Conservation (phyloP, 345 rosid genomes). For the Arabidopsis suecica region DNA sequence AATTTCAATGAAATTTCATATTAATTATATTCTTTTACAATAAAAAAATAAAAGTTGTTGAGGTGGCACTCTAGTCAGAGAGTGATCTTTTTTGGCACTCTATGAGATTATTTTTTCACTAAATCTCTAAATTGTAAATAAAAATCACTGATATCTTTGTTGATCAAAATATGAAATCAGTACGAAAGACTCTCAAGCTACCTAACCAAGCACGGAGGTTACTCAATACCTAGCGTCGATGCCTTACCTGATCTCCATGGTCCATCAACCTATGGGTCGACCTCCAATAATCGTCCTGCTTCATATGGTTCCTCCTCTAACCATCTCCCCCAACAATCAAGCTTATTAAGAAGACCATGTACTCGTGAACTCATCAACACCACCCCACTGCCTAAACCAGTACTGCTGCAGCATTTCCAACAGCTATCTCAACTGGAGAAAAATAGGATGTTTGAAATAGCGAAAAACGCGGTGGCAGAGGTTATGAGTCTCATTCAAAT, state of each 20-base stretch:
- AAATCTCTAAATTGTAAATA: background rate
- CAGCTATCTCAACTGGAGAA: conserved; percentile 53
- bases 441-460: conserved; percentile 50
- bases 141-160: conserved; percentile 14
- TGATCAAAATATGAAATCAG: conserved; percentile 9
- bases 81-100: background rate
- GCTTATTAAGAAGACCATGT: conserved; percentile 20
- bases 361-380: conserved; percentile 8
- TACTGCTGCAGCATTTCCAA: conserved; percentile 8
- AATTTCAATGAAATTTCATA: no score
- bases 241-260: background rate
- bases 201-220: background rate
- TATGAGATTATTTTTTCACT: background rate
- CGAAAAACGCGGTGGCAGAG: conserved; percentile 56
- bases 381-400: background rate
- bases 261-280: conserved; percentile 16
- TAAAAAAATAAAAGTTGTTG: background rate
- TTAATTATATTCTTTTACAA: background rate
- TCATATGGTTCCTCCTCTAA: conserved; percentile 13
- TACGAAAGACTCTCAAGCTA: background rate
- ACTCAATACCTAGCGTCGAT: background rate
- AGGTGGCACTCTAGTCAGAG: background rate
- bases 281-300: background rate
- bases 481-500: conserved; percentile 49
- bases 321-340: conserved; percentile 4